Evolutionary conservation across 2,329 filamentous ascomycete genomes (phyloP).

Genomic region (Aspergillus ibericus): DNA sequence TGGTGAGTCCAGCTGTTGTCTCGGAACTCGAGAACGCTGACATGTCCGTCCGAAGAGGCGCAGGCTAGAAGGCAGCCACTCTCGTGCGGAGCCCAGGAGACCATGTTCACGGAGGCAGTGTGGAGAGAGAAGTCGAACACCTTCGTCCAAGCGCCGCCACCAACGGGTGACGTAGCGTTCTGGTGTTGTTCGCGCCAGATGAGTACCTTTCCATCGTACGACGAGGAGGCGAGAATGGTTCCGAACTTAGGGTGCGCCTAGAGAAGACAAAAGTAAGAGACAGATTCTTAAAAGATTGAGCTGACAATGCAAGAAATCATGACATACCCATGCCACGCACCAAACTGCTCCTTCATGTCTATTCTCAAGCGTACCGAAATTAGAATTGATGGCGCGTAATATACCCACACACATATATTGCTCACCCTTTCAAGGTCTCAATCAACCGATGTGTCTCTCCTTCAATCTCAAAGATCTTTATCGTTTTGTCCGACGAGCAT

Average conservation of each 20-base stretch:
- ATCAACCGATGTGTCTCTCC: conserved; percentile 85
- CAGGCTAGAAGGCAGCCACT: conserved; percentile 91
- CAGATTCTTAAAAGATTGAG: neutral
- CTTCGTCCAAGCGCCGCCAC: conserved; percentile 69
- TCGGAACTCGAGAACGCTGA: conserved; percentile 94
- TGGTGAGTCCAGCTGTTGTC: conserved; percentile 90
- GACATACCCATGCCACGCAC: conserved; percentile 83
- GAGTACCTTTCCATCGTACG: conserved; percentile 96
- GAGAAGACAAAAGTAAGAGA: neutral
- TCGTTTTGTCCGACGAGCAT: conserved; percentile 96
- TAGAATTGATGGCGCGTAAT: neutral
- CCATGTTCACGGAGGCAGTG: conserved; percentile 94
- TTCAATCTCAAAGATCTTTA: conserved; percentile 99
- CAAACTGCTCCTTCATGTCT: conserved; percentile 97
- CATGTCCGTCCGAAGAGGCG: conserved; percentile 89
- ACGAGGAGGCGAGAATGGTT: conserved; percentile 92
- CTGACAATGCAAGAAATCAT: neutral
- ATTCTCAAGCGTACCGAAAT: conserved; percentile 9
- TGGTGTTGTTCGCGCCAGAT: conserved; percentile 87
- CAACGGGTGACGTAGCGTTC: conserved; percentile 37
- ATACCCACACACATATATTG: no score
- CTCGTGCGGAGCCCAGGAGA: conserved; percentile 97
- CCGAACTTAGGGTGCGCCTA: conserved; percentile 94
- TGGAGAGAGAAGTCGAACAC: conserved; percentile 93
- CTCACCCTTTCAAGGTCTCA: conserved; percentile 90